These are phyloP conservation scores for Cryptococcus sp. DNA, from an alignment of 1,284 basidiomycete species.

Conservation along the genomic window DNA sequence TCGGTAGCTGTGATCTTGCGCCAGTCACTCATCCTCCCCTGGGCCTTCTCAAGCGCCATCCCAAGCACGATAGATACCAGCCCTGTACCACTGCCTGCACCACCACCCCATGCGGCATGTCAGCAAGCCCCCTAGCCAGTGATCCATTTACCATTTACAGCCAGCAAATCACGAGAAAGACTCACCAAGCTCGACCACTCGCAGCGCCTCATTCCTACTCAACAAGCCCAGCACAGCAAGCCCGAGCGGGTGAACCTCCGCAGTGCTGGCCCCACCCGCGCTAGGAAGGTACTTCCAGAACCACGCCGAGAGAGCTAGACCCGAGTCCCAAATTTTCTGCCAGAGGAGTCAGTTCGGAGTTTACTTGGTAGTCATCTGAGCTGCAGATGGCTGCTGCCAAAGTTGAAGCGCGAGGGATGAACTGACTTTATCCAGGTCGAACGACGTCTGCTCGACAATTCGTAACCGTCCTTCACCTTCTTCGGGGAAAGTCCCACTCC, in stretches of 20 bases:
- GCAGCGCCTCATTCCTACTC: conserved; percentile 2
- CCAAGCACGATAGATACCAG: conserved; percentile 67
- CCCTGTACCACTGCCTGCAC: conserved; percentile 72
- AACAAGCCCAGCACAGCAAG: conserved; percentile 17
- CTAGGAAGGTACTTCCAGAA: conserved; percentile 47
- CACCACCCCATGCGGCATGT: conserved; percentile 1
- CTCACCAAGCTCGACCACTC: conserved; percentile 63
- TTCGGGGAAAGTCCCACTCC: no score
- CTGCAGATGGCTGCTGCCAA: not conserved
- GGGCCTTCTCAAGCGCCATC: no score
- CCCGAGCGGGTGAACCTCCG: conserved; percentile 1
- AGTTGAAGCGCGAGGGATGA: not conserved
- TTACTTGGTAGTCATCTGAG: not conserved
- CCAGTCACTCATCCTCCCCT: no score
- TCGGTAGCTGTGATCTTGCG: conserved; percentile 57
- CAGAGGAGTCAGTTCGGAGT: not conserved
- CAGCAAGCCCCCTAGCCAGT: not conserved
- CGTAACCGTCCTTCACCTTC: conserved; percentile 48
- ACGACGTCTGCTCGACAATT: conserved; percentile 74
- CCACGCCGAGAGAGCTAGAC: conserved; percentile 74
- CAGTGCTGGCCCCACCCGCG: not conserved
- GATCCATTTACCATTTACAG: no score
- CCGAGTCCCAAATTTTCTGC: conserved; percentile 91
- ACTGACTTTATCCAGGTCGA: conserved; percentile 80
- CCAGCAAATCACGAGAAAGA: conserved; percentile 4